phyloP scores from a whole-genome alignment of 2,329 filamentous ascomycete genomes.

The Monilinia fructicola region DNA sequence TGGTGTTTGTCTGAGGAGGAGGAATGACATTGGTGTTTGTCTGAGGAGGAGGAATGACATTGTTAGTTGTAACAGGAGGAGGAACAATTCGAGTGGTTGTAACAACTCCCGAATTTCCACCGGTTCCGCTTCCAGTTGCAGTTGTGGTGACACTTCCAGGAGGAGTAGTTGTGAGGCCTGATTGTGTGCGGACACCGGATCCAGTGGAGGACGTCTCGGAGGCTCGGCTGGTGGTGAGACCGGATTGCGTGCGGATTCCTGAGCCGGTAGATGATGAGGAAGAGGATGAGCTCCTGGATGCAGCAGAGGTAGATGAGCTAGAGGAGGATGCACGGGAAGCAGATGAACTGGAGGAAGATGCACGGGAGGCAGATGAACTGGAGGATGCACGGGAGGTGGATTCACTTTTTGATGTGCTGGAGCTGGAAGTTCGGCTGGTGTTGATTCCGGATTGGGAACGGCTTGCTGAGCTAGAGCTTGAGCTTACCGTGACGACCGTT shows the following conservation, averaged over 20 bases:
- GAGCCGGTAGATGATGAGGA: not conserved
- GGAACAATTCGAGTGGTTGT: not conserved
- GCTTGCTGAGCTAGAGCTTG: not conserved
- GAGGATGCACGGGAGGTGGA: not conserved
- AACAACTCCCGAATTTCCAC: not conserved
- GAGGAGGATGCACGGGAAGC: not conserved
- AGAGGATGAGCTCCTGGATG: not conserved
- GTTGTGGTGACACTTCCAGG: not conserved
- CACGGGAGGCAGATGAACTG: not conserved
- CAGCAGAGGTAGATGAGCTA: not conserved
- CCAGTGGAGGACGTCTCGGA: not conserved
- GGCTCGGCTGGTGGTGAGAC: not conserved
- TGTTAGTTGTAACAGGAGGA: not conserved
- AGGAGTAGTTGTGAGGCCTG: not conserved
- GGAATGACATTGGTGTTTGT: not conserved
- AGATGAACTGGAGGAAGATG: not conserved
- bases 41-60: not conserved
- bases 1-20: not conserved
- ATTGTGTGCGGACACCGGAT: not conserved
- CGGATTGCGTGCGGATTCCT: constrained; percentile 3
- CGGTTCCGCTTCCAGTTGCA: not conserved
- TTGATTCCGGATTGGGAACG: not conserved
- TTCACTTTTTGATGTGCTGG: not conserved
- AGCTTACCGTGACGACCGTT: not conserved
- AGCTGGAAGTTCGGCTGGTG: not conserved